These are phyloP conservation scores for Trichosporon sp. DNA, from an alignment of 1,284 basidiomycete species.

Conservation along the genomic window DNA sequence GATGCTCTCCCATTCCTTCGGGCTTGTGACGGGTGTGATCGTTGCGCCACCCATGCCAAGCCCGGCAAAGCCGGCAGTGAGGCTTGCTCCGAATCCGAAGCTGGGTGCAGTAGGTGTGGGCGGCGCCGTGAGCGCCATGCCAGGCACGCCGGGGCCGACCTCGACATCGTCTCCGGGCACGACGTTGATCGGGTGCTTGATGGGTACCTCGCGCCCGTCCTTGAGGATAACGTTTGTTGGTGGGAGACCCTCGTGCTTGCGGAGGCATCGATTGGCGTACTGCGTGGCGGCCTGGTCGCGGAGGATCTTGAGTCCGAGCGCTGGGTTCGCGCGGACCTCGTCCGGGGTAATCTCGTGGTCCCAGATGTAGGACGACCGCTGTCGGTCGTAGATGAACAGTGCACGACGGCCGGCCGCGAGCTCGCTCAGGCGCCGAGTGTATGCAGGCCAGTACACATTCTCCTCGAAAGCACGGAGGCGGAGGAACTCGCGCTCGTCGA, in stretches of 20 bases:
- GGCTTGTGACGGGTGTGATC: background rate
- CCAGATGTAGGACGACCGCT: background rate
- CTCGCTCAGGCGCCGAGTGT: background rate
- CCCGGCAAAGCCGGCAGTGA: background rate
- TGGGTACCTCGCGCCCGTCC: background rate
- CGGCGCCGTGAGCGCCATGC: background rate
- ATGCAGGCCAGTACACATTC: background rate
- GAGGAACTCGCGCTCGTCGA: constrained; percentile 1
- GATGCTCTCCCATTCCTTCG: background rate
- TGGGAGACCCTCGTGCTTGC: background rate
- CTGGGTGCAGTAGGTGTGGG: background rate
- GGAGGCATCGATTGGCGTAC: background rate
- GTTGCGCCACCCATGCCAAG: background rate
- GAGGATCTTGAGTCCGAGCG: background rate
- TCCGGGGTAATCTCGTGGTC: background rate
- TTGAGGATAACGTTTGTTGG: background rate
- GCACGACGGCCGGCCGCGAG: background rate
- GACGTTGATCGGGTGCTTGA: background rate
- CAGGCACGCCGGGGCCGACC: background rate
- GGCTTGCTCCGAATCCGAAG: background rate
- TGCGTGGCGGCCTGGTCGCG: background rate
- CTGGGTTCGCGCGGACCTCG: background rate
- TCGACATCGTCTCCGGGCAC: background rate
- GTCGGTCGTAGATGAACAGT: background rate
- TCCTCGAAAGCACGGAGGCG: background rate